Conservation (phyloP, 352 stramenopile genomes). For the Globisporangium alternatum region DNA sequence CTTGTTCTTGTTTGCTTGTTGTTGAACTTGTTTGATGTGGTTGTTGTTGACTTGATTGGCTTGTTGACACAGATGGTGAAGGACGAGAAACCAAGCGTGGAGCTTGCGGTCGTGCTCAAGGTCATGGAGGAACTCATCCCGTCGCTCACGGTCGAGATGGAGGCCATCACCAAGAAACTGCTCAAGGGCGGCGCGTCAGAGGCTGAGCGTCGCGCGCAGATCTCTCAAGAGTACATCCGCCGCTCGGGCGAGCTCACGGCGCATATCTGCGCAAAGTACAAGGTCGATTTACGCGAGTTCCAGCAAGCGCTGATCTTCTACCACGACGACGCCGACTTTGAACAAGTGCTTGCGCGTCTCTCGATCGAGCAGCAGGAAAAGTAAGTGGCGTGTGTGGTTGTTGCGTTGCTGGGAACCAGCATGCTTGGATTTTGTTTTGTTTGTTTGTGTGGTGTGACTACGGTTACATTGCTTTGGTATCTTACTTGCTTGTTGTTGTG, state of each 20-base stretch:
- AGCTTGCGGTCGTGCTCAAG: constrained; percentile 45
- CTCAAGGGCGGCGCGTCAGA: constrained; percentile 18
- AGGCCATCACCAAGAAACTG: constrained; percentile 39
- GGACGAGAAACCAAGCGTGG: constrained; percentile 62
- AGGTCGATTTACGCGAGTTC: constrained; percentile 67
- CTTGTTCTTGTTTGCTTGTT: neutral
- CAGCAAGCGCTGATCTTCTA: constrained; percentile 77
- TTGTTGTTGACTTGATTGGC: neutral
- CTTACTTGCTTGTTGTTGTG: constrained; percentile 1
- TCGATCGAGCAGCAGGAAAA: constrained; percentile 65
- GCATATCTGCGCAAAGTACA: constrained; percentile 40
- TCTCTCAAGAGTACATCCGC: constrained; percentile 68
- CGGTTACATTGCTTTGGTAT: constrained; percentile 15
- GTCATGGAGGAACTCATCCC: constrained; percentile 78
- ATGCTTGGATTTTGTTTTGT: constrained; percentile 15
- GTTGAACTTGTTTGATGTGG: neutral
- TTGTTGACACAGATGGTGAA: constrained; percentile 32
- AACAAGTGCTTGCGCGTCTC: constrained; percentile 57
- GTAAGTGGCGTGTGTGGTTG: constrained; percentile 25
- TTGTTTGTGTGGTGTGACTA: neutral
- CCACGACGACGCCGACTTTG: constrained; percentile 67
- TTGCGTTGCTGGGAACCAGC: neutral
- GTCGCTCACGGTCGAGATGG: constrained; percentile 69
- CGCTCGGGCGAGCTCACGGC: constrained; percentile 59
- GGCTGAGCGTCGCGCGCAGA: constrained; percentile 42